Percentiles rank a stretch among this genome's conserved stretches.
Conservation (phyloP, 2,329 filamentous ascomycete genomes). For the Ophiostoma montium region DNA sequence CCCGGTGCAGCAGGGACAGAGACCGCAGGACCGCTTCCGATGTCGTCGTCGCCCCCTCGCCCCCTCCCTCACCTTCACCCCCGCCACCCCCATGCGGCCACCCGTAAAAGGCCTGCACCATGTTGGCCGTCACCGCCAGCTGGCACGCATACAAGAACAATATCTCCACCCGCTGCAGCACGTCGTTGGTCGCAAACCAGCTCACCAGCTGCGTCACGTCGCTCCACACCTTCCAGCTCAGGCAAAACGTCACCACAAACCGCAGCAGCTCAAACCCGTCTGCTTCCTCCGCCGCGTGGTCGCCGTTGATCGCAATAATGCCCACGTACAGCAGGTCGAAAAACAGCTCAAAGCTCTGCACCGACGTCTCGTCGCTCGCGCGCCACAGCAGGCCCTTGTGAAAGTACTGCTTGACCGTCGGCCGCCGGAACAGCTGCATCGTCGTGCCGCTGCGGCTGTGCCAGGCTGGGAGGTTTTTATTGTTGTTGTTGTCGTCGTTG, state of each 20-base stretch:
- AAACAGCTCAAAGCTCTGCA: slow-evolving; percentile 50
- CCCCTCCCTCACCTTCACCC: not conserved
- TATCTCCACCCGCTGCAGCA: slow-evolving; percentile 42
- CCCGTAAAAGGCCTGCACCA: slow-evolving; percentile 38
- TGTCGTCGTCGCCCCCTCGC: not conserved
- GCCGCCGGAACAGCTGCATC: slow-evolving; percentile 43
- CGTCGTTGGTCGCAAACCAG: slow-evolving; percentile 50
- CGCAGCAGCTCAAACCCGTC: slow-evolving; percentile 40
- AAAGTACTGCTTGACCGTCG: slow-evolving; percentile 50
- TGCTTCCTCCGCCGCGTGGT: slow-evolving; percentile 41
- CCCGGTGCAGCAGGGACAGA: not conserved
- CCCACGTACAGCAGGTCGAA: slow-evolving; percentile 50
- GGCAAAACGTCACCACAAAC: slow-evolving; percentile 46
- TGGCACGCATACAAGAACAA: slow-evolving; percentile 47
- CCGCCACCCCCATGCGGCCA: slow-evolving; percentile 7
- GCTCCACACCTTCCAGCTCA: slow-evolving; percentile 51
- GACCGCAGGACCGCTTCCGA: not conserved
- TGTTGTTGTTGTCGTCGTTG: slow-evolving; percentile 1
- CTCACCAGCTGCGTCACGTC: slow-evolving; percentile 42
- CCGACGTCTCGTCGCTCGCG: slow-evolving; percentile 41
- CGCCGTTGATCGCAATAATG: slow-evolving; percentile 50
- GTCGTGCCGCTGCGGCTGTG: slow-evolving; percentile 24
- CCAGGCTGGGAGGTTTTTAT: slow-evolving; percentile 9
- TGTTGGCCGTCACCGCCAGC: slow-evolving; percentile 48
- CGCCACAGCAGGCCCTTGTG: slow-evolving; percentile 52